Evolutionary conservation across 1,139 yeast species (phyloP), one percentile per base, ranked within the genome.

Genomic region (Blastobotrys capitulatus): DNA sequence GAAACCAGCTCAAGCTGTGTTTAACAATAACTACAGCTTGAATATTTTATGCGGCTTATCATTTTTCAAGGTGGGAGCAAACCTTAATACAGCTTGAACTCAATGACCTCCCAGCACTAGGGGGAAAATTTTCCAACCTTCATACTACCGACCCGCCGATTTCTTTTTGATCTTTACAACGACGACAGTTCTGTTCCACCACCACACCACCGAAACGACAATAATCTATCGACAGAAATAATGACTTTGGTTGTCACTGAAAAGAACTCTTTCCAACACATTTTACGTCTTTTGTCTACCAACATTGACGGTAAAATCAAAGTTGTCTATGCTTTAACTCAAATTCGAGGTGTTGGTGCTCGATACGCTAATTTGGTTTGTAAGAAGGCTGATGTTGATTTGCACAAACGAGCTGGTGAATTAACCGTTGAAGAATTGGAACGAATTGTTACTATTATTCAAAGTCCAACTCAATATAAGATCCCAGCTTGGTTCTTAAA

Each of bases 231-330:
- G n/a, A 58, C 52, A 55, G 56, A 46, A 55, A 81, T 77, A 71
- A 85, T 86, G 95, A 84, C 95, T 76, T 86, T 90, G 85, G 96
- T 88, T 79, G 94, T 90, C 78, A 94, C 87, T 79, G 97, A 92
- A 82, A 85, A 87, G 82, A 96, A 96, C 78, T 86, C 94, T 75
- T 92, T 94, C 96, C 98, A 94, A 82, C 99, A 94, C 95, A 92
- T 92, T 82, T 88, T 92, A 82, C 98, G 97, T 48, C 52, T 92
- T 82, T 89, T 92, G 82, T 92, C 94, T 87, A 94, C 99, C 82
- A 94, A 94, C 90, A 96, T 94, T 76, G 99, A 94, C 79, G 99
- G 99, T 86, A 89, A 95, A 88, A 90, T 90, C 83, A 94, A 94
- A 86, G 85, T 94, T 78, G 94, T 92, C 94, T 94, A 89, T 87